These are phyloP conservation scores for Talaromyces thailandensis DNA, from an alignment of 495 filamentous ascomycete genomes.

Conservation along the genomic window DNA sequence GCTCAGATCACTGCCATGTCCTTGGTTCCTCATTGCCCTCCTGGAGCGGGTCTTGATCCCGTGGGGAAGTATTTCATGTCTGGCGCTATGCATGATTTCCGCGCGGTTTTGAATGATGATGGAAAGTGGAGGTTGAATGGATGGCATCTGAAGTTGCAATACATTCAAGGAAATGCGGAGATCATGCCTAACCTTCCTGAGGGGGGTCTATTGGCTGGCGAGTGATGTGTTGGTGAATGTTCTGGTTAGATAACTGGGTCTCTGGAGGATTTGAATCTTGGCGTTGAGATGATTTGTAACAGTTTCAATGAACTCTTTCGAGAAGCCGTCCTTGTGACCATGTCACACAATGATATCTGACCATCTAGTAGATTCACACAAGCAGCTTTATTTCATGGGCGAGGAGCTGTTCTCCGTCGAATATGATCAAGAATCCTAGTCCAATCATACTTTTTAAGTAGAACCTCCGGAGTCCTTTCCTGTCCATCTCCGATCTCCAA, in stretches of 20 bases:
- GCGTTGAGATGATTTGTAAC: not conserved
- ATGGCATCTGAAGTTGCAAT: not conserved
- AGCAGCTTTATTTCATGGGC: too few relatives aligned
- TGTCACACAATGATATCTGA: too few relatives aligned
- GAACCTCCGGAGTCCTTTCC: too few relatives aligned
- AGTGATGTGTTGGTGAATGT: not conserved
- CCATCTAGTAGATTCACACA: too few relatives aligned
- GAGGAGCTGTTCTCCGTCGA: too few relatives aligned
- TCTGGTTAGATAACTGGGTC: not conserved
- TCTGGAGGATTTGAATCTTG: not conserved
- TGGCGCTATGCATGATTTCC: not conserved
- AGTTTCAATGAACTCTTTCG: not conserved
- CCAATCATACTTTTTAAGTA: too few relatives aligned
- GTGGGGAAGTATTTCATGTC: not conserved
- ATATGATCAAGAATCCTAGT: too few relatives aligned
- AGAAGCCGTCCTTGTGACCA: not conserved
- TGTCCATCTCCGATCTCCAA: too few relatives aligned
- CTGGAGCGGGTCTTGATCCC: not conserved
- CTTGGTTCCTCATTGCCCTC: not conserved
- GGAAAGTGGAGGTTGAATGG: not conserved
- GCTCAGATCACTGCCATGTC: not conserved
- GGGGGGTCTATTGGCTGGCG: not conserved
- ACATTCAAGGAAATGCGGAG: not conserved
- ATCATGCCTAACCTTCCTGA: not conserved
- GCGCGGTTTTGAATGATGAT: not conserved